phyloP scores from a whole-genome alignment of 164 flowering plant species.

The Stephania japonica region DNA sequence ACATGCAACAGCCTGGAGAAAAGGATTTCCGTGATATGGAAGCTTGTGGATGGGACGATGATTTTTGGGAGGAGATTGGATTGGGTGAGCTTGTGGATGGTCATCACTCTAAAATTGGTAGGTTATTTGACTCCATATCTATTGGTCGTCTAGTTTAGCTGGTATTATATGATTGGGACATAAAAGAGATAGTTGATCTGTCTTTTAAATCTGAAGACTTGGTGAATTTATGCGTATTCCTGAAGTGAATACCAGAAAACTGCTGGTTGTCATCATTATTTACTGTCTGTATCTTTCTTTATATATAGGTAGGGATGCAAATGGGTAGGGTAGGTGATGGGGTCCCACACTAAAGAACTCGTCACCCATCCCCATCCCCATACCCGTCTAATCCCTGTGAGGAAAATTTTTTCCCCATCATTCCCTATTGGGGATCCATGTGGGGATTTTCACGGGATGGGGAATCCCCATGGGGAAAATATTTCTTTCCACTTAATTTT shows the following conservation, averaged over 20 bases:
- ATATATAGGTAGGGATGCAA: too few relatives aligned
- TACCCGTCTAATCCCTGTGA: too few relatives aligned
- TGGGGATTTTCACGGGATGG: too few relatives aligned
- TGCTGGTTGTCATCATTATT: not conserved
- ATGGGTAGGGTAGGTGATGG: too few relatives aligned
- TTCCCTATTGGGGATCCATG: too few relatives aligned
- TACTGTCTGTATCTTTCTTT: too few relatives aligned
- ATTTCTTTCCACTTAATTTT: too few relatives aligned
- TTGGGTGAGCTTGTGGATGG: slow-evolving; percentile 91
- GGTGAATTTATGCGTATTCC: not conserved
- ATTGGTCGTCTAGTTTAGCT: not conserved
- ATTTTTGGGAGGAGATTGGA: slow-evolving; percentile 97
- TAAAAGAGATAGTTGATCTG: not conserved
- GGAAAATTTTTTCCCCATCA: too few relatives aligned
- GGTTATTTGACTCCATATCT: slow-evolving; percentile 7
- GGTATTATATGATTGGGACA: not conserved
- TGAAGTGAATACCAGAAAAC: not conserved
- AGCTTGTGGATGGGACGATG: slow-evolving; percentile 99
- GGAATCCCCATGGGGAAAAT: too few relatives aligned
- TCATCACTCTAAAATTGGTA: slow-evolving; percentile 97
- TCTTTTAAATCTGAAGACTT: not conserved
- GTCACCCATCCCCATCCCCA: too few relatives aligned
- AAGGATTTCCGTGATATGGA: slow-evolving; percentile 80
- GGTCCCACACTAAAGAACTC: too few relatives aligned
- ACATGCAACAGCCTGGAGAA: slow-evolving; percentile 67